Base-by-base conservation (phyloP, 78 protist genomes). In the Emiliania huxleyi region DNA sequence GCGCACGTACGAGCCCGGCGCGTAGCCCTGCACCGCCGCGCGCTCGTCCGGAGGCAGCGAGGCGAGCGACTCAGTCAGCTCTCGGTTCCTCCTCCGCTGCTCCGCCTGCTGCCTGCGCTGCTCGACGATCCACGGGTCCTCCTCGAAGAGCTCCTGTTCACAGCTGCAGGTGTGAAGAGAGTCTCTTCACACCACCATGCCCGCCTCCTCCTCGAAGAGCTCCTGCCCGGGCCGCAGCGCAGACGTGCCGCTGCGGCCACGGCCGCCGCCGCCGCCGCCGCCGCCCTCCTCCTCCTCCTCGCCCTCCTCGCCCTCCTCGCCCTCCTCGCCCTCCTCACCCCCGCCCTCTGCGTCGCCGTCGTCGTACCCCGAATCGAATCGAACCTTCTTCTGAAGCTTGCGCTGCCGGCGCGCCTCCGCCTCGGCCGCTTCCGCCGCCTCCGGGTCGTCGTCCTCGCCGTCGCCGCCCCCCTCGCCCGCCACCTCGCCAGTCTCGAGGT, bases 1-100 rank as follows among this genome's bases (percentile, higher is more conserved):
- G 69, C 99, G 96, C 46, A 98, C 99, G 85, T 99, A 99, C 25
- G 90, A 33, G 55, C 99, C 99, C 18, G 97, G 94, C 69, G 91
- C n/a, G 55, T n/a, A 44, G 73, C 96, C 96, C 45, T 37, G 91
- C 33, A 44, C 19, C 42, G 37, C 35, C 23, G 43, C 22, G 81
- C 81, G 81, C 81, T 26, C 52, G 48, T 5, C 55, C 19, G 38
- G 1, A 43, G 3, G 33, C 12, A 2, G 43, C 23, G 81, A 0
- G 40, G 35, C 6, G 5, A 71, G 42, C 81, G 81, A 15, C 37
- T 62, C n/a, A 3, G 75, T 26, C 29, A 62, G 12, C 75, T 8
- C 75, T 2, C 4, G 2, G 46, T 75, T 75, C 85, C 6, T 0
- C 42, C 3, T 23, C 26, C 44, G 85, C 85, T 40, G 85, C 45